These are phyloP conservation scores for Stagonosporopsis rhizophila DNA, from an alignment of 2,329 filamentous ascomycete genomes.

Conservation along the genomic window DNA sequence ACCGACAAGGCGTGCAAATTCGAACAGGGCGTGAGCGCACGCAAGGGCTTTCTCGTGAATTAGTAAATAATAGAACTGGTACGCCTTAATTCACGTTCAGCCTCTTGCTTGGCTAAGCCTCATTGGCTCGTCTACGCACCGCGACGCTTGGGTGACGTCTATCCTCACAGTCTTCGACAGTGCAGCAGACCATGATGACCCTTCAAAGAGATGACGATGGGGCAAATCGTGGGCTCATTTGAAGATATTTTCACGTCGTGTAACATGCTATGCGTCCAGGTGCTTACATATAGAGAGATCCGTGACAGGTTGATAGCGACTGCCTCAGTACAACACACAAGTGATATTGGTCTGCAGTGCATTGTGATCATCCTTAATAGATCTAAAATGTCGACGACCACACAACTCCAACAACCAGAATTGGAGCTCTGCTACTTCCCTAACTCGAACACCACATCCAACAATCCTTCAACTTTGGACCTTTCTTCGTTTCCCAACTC, in stretches of 20 bases:
- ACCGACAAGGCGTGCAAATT: conserved; percentile 5
- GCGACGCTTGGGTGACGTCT: conserved; percentile 1
- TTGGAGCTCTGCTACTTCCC: conserved; percentile 11
- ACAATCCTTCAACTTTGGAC: conserved; percentile 1
- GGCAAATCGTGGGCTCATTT: not conserved
- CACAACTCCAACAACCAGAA: conserved; percentile 11
- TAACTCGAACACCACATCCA: conserved; percentile 2
- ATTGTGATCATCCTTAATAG: not conserved
- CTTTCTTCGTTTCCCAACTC: conserved; percentile 1
- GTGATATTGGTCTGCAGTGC: not conserved
- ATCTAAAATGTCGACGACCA: conserved; percentile 6
- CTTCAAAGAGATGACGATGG: not conserved
- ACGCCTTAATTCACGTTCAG: not conserved
- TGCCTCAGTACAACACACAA: not conserved
- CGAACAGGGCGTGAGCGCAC: conserved; percentile 8
- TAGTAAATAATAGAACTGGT: not conserved
- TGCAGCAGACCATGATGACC: not conserved
- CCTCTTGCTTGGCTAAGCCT: not conserved
- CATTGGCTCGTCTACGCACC: not conserved
- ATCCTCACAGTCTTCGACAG: not conserved
- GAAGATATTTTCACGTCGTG: conserved; percentile 3
- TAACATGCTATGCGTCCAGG: not conserved
- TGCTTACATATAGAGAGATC: not conserved
- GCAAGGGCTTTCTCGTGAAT: not conserved
- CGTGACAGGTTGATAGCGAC: not conserved